A percentile compares a stretch with the other conserved stretches of the same genome.
These are phyloP conservation scores for Globisporangium radiosum DNA, from an alignment of 352 stramenopile genomes.

Conservation along the genomic window DNA sequence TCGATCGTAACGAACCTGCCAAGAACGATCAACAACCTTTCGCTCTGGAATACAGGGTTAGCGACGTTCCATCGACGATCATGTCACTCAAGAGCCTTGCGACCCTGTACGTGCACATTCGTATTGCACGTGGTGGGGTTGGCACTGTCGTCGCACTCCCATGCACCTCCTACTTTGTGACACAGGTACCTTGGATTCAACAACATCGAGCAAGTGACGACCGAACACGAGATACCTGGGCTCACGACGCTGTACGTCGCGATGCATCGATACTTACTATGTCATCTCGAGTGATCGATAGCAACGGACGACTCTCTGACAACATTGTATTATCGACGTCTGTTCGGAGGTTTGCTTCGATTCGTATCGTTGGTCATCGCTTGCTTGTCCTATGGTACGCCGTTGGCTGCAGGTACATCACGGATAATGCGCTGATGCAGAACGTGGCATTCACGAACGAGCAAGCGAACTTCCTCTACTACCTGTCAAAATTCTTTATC, in stretches of 20 bases:
- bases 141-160: background rate
- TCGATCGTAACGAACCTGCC: background rate
- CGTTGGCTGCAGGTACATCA: background rate
- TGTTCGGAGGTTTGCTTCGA: too few species aligned
- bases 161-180: background rate
- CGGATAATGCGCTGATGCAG: background rate
- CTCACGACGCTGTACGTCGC: constrained; percentile 4
- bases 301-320: background rate
- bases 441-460: constrained; percentile 5
- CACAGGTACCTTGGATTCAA: constrained; percentile 1
- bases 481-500: background rate
- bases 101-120: constrained; percentile 1
- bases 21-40: background rate
- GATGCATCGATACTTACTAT: too few species aligned
- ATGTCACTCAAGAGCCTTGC: background rate
- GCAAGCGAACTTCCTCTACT: constrained; percentile 8
- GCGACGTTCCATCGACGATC: background rate
- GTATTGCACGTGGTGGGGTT: too few species aligned
- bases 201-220: background rate
- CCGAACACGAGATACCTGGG: background rate
- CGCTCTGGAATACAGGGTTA: constrained; percentile 1
- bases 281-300: background rate
- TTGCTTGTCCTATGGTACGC: background rate
- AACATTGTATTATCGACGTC: too few species aligned
- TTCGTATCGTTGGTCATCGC: too few species aligned